These are phyloP conservation scores for Strombidium stylifer DNA, from an alignment of 73 alveolate species.

Conservation along the genomic window DNA sequence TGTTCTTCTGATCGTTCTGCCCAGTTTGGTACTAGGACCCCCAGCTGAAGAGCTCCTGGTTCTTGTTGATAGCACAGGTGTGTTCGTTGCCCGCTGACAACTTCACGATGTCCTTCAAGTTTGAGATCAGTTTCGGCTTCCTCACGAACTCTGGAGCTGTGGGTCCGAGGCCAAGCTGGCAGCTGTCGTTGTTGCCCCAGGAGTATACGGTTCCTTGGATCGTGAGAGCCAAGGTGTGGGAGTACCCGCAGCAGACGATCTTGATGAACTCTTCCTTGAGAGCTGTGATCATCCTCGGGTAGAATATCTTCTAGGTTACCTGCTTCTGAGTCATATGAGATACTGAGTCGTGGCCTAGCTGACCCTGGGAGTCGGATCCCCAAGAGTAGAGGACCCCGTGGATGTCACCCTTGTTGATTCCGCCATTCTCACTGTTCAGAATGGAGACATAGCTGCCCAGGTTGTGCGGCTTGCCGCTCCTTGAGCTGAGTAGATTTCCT, in stretches of 20 bases:
- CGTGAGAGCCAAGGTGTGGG: constrained; percentile 79
- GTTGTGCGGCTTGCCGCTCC: constrained; percentile 14
- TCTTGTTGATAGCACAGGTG: constrained; percentile 77
- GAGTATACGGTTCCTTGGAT: constrained; percentile 79
- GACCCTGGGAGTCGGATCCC: constrained; percentile 72
- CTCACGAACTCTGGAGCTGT: constrained; percentile 56
- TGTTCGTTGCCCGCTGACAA: constrained; percentile 94
- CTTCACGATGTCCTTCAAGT: constrained; percentile 54
- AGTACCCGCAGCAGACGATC: constrained; percentile 85
- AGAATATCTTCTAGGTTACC: constrained; percentile 50
- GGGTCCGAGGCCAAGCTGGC: constrained; percentile 81
- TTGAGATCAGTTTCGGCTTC: constrained; percentile 35
- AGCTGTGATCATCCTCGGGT: constrained; percentile 82
- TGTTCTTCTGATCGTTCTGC: constrained; percentile 34
- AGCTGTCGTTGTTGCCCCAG: constrained; percentile 85
- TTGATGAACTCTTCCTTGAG: constrained; percentile 82
- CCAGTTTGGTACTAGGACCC: constrained; percentile 82
- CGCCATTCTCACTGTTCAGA: constrained; percentile 46
- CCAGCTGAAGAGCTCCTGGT: constrained; percentile 83
- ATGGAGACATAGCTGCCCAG: constrained; percentile 47
- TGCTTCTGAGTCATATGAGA: neutral
- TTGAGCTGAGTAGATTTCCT: constrained; percentile 23
- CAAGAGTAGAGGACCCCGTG: constrained; percentile 52
- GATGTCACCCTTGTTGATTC: constrained; percentile 47
- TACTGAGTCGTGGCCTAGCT: constrained; percentile 56